These are phyloP conservation scores for Crithidia fasciculata DNA, from an alignment of 208 protist genomes.

Conservation along the genomic window DNA sequence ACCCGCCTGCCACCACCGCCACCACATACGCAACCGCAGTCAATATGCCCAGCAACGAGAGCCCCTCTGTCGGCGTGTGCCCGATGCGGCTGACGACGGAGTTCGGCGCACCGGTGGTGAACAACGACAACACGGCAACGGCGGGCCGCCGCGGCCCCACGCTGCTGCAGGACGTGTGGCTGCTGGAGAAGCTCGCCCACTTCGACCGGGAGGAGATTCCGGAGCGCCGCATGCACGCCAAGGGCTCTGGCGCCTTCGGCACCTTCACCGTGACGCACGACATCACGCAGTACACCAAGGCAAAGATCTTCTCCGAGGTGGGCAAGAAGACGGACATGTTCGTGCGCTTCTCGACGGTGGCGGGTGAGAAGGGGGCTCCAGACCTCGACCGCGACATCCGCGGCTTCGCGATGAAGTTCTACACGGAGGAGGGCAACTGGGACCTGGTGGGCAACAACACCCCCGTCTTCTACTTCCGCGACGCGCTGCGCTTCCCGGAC, in stretches of 20 bases:
- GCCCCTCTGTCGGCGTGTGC: constrained; percentile 4
- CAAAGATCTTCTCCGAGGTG: constrained; percentile 65
- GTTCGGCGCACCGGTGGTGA: constrained; percentile 12
- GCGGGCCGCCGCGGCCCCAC: constrained; percentile 14
- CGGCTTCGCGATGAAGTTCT: constrained; percentile 55
- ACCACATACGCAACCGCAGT: background rate
- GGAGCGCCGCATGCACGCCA: constrained; percentile 28
- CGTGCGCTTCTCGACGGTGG: constrained; percentile 85
- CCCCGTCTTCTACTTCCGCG: constrained; percentile 81
- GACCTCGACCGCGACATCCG: constrained; percentile 3
- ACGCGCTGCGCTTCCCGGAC: constrained; percentile 45
- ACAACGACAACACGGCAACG: constrained; percentile 21
- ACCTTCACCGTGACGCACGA: constrained; percentile 26
- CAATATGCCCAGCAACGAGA: constrained; percentile 8
- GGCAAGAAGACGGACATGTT: constrained; percentile 80
- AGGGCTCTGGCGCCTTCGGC: constrained; percentile 22
- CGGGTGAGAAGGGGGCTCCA: constrained; percentile 54
- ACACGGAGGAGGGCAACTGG: constrained; percentile 59
- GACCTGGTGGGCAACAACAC: constrained; percentile 83
- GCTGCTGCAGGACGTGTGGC: constrained; percentile 22
- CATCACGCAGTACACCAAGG: constrained; percentile 59
- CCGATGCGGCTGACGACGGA: constrained; percentile 16
- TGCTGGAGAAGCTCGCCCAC: constrained; percentile 26
- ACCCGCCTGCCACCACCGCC: too few species aligned
- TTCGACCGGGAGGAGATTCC: constrained; percentile 21